phyloP scores from a whole-genome alignment of 805 yeast genomes.

The Cyberlindnera euphorbiae region DNA sequence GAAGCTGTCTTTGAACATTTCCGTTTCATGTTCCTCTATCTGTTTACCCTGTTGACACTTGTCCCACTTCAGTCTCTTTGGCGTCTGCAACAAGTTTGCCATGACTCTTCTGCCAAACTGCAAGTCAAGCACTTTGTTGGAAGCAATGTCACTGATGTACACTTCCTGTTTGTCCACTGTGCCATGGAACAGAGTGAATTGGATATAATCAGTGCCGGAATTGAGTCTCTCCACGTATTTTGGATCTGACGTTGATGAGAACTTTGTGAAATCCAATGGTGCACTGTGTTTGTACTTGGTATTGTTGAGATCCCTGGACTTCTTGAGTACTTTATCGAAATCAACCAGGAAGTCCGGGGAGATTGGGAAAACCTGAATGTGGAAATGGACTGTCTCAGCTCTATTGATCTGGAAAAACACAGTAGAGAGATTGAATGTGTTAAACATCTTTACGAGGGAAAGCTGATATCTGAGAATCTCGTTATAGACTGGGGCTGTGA shows the following conservation, averaged over 20 bases:
- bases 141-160: conserved; percentile 27
- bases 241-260: conserved; percentile 22
- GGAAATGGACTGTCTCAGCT: conserved; percentile 63
- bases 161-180: conserved; percentile 28
- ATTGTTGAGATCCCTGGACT: conserved; percentile 42
- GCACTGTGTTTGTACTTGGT: conserved; percentile 41
- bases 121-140: conserved; percentile 50
- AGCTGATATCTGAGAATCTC: conserved; percentile 47
- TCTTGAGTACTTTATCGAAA: conserved; percentile 43
- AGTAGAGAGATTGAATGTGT: conserved; percentile 40
- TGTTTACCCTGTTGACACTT: conserved; percentile 59
- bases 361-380: conserved; percentile 73
- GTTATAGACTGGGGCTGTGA: conserved; percentile 30
- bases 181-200: conserved; percentile 31
- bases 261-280: conserved; percentile 37
- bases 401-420: conserved; percentile 71
- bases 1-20: conserved; percentile 52
- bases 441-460: conserved; percentile 44
- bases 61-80: conserved; percentile 71
- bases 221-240: conserved; percentile 26
- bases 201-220: conserved; percentile 26
- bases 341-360: conserved; percentile 37
- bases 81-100: conserved; percentile 56
- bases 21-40: conserved; percentile 64
- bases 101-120: conserved; percentile 82